phyloP scores from a whole-genome alignment of 2,329 filamentous ascomycete genomes.

The Fusarium irregulare region DNA sequence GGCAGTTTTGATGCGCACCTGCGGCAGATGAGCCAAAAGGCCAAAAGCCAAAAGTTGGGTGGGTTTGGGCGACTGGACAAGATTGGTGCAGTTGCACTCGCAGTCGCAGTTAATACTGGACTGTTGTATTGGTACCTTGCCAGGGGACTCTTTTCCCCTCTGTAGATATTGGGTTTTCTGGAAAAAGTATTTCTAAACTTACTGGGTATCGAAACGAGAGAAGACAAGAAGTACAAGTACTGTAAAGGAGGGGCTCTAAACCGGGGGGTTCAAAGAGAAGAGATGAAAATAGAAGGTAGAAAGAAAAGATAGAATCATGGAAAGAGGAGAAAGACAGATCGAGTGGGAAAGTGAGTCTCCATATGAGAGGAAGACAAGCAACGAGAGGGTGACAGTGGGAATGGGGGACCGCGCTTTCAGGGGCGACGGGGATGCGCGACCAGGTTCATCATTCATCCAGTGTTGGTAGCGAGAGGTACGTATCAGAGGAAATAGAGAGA shows the following conservation, averaged over 20 bases:
- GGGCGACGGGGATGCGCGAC: slow-evolving; percentile 41
- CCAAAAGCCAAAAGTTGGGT: slow-evolving; percentile 2
- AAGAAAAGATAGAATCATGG: slow-evolving; percentile 26
- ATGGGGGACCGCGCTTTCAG: slow-evolving; percentile 36
- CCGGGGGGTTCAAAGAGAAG: slow-evolving; percentile 19
- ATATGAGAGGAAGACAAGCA: slow-evolving; percentile 36
- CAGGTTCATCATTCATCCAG: slow-evolving; percentile 33
- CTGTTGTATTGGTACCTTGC: neutral
- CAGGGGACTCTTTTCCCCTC: slow-evolving; percentile 37
- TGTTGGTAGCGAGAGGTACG: slow-evolving; percentile 18
- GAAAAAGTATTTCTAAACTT: slow-evolving; percentile 4
- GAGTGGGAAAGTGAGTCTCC: slow-evolving; percentile 20
- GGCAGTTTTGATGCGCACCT: slow-evolving; percentile 37
- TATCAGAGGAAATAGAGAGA: slow-evolving; percentile 1
- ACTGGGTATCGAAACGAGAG: slow-evolving; percentile 37
- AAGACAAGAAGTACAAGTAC: slow-evolving; percentile 3
- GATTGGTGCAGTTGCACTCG: slow-evolving; percentile 16
- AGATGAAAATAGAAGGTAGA: slow-evolving; percentile 30
- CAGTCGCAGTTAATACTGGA: neutral
- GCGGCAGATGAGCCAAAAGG: slow-evolving; percentile 25
- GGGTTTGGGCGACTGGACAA: slow-evolving; percentile 17
- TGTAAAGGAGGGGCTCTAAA: slow-evolving; percentile 21
- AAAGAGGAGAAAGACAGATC: slow-evolving; percentile 30
- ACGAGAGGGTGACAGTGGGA: slow-evolving; percentile 39
- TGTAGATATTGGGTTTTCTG: slow-evolving; percentile 20